Conservation (phyloP, 441 rosid species). For the Erysimum cheiri region DNA sequence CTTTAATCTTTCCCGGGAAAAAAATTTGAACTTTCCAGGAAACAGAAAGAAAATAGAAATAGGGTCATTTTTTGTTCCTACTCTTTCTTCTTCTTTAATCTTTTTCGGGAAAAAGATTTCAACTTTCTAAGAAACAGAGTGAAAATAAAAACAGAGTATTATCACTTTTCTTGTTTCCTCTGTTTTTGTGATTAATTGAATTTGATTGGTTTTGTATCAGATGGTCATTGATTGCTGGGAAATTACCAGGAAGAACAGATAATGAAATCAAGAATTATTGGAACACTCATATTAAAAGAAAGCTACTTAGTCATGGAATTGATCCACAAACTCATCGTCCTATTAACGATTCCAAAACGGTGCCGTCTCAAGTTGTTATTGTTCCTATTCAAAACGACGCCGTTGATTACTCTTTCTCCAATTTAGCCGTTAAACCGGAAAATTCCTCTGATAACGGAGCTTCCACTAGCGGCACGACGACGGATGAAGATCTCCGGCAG, state of each 20-base stretch:
- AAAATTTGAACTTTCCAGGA: neutral
- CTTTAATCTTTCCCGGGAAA: slow-evolving; percentile 16
- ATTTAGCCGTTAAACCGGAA: slow-evolving; percentile 31
- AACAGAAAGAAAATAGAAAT: slow-evolving; percentile 5
- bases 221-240: slow-evolving; percentile 78
- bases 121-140: slow-evolving; percentile 10
- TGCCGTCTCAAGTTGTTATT: slow-evolving; percentile 16
- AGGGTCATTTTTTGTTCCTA: neutral
- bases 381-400: slow-evolving; percentile 30
- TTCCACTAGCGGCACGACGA: slow-evolving; percentile 56
- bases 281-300: slow-evolving; percentile 78
- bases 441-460: slow-evolving; percentile 36
- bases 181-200: neutral
- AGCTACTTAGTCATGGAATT: slow-evolving; percentile 70
- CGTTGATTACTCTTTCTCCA: slow-evolving; percentile 26
- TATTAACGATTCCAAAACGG: slow-evolving; percentile 34
- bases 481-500: slow-evolving; percentile 55
- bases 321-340: slow-evolving; percentile 80
- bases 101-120: neutral
- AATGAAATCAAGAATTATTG: slow-evolving; percentile 78
- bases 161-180: neutral
- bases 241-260: slow-evolving; percentile 75
- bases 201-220: slow-evolving; percentile 38
- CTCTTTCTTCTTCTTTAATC: neutral
- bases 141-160: neutral